Percentiles rank a stretch among this genome's conserved stretches.
These are phyloP conservation scores for Stagonosporopsis rhizophila DNA, from an alignment of 2,329 filamentous ascomycete genomes.

Conservation along the genomic window DNA sequence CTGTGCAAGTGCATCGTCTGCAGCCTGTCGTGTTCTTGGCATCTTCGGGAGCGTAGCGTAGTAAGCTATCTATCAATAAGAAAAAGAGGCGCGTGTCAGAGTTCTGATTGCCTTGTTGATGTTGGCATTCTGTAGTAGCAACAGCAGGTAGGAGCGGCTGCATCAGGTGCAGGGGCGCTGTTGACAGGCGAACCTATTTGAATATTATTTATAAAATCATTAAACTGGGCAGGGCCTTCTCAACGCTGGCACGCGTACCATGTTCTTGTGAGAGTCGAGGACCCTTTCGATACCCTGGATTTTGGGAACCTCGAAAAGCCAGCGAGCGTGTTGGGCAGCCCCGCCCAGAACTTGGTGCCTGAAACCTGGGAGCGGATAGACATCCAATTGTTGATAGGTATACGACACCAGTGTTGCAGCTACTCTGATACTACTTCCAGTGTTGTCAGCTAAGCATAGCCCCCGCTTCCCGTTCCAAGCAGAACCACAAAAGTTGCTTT, in stretches of 20 bases:
- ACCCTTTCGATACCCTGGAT: not conserved
- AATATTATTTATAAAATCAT: not conserved
- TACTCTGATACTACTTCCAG: not conserved
- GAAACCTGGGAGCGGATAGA: not conserved
- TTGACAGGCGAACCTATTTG: not conserved
- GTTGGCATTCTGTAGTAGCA: not conserved
- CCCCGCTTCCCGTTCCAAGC: slow-evolving; percentile 20
- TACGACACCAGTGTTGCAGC: not conserved
- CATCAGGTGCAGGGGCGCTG: not conserved
- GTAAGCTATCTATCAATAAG: not conserved
- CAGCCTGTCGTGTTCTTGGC: too few species aligned
- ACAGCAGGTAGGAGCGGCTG: not conserved
- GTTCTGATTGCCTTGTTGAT: not conserved
- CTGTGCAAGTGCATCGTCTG: not conserved
- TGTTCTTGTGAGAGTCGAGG: not conserved
- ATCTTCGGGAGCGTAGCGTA: not conserved
- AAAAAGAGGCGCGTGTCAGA: not conserved
- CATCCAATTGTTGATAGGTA: not conserved
- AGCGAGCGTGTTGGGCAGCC: not conserved
- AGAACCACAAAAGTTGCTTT: slow-evolving; percentile 62
- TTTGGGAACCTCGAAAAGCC: not conserved
- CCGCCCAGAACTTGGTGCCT: not conserved
- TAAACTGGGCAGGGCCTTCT: not conserved
- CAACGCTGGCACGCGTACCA: not conserved
- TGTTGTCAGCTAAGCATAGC: slow-evolving; percentile 12